Conservation (phyloP, 768 basidiomycete species). For the Kwoniella heveanensis region DNA sequence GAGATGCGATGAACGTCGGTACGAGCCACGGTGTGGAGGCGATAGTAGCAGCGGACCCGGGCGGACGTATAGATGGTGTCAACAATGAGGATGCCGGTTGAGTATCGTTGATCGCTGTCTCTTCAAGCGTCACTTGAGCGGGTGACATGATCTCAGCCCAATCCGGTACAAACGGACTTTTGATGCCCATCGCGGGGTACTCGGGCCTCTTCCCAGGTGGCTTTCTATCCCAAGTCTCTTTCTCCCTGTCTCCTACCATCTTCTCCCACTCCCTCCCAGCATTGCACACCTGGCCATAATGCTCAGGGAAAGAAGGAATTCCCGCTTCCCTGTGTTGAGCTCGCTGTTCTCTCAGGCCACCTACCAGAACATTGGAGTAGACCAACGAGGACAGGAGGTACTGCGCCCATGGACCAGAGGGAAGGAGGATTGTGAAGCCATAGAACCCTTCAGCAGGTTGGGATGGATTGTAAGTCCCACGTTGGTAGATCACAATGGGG, state of each 20-base stretch:
- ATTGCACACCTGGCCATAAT: slow-evolving; percentile 65
- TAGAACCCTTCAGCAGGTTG: slow-evolving; percentile 62
- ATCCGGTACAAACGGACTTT: slow-evolving; percentile 75
- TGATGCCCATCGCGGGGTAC: slow-evolving; percentile 66
- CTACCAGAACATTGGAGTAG: slow-evolving; percentile 80
- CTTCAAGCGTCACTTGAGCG: slow-evolving; percentile 54
- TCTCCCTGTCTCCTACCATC: slow-evolving; percentile 63
- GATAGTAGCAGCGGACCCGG: no score
- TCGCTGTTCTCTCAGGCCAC: slow-evolving; percentile 78
- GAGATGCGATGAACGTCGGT: slow-evolving; percentile 59
- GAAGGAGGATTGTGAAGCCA: slow-evolving; percentile 85
- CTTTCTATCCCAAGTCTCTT: slow-evolving; percentile 70
- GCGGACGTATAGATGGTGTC: not conserved
- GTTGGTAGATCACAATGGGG: slow-evolving; percentile 80
- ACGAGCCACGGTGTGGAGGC: slow-evolving; percentile 67
- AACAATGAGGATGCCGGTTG: not conserved
- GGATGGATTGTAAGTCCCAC: slow-evolving; percentile 59
- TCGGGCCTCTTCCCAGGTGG: slow-evolving; percentile 86
- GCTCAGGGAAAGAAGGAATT: slow-evolving; percentile 73
- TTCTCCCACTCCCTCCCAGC: slow-evolving; percentile 63
- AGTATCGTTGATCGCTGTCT: slow-evolving; percentile 21
- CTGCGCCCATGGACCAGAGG: slow-evolving; percentile 81
- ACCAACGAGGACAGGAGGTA: slow-evolving; percentile 80
- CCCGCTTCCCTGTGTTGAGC: slow-evolving; percentile 84
- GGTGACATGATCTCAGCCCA: slow-evolving; percentile 60